Conservation (phyloP, 2,329 filamentous ascomycete species). For the Myriosclerotinia scirpicola region DNA sequence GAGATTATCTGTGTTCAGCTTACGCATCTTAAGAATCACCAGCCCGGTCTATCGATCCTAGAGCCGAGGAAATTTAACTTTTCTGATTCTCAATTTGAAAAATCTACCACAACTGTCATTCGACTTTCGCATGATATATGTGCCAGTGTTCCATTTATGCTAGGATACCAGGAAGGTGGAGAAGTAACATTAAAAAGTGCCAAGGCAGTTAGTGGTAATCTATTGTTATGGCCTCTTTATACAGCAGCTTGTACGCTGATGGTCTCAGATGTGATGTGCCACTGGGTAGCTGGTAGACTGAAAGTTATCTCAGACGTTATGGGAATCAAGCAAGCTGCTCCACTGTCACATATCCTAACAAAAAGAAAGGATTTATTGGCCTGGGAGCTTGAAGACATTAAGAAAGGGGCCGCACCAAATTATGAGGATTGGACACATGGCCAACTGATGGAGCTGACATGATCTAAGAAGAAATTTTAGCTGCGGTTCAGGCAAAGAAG, state of each 20-base stretch:
- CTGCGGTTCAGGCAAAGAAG: not conserved
- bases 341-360: constrained; percentile 28
- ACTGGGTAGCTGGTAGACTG: constrained; percentile 34
- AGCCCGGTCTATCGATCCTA: constrained; percentile 13
- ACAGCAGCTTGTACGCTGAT: constrained; percentile 30
- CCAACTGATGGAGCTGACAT: constrained; percentile 20
- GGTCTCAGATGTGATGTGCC: constrained; percentile 32
- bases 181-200: constrained; percentile 21
- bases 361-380: constrained; percentile 24
- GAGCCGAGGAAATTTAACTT: constrained; percentile 19
- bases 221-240: constrained; percentile 37
- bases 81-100: constrained; percentile 28
- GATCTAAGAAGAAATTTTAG: not conserved
- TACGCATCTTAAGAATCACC: constrained; percentile 26
- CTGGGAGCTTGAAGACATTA: constrained; percentile 21
- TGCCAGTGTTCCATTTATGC: constrained; percentile 33
- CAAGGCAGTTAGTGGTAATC: constrained; percentile 32
- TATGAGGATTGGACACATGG: constrained; percentile 19
- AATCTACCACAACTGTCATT: constrained; percentile 27
- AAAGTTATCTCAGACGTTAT: constrained; percentile 34
- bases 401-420: not conserved
- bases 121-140: constrained; percentile 36
- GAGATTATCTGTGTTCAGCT: constrained; percentile 34
- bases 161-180: constrained; percentile 26
- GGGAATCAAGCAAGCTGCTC: constrained; percentile 34